Conservation (phyloP, 2,329 filamentous ascomycete genomes). For the Allantophomopsis lycopodina region DNA sequence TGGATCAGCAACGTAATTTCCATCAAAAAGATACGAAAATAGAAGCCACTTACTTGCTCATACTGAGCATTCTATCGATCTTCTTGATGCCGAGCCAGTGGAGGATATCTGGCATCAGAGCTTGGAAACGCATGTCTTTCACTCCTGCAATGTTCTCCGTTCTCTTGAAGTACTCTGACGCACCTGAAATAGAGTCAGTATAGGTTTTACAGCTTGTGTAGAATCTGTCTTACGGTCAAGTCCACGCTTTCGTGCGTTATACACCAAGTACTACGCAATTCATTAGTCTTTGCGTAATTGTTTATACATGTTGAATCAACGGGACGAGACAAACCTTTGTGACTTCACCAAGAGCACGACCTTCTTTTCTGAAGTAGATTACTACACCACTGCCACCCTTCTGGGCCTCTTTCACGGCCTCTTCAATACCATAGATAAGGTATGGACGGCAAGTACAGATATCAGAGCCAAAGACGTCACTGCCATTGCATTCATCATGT, state of each 20-base stretch:
- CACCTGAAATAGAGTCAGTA: conserved; percentile 18
- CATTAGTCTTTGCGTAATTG: too few relatives aligned
- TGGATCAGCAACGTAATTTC: neutral
- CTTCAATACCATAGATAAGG: conserved; percentile 91
- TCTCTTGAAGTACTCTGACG: conserved; percentile 88
- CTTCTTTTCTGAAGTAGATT: conserved; percentile 98
- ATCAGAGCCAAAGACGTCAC: conserved; percentile 93
- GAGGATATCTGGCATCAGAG: conserved; percentile 92
- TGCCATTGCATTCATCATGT: conserved; percentile 84
- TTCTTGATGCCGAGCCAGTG: conserved; percentile 98
- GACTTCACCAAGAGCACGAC: conserved; percentile 85
- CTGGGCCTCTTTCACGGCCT: conserved; percentile 94
- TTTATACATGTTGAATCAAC: too few relatives aligned
- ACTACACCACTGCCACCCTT: conserved; percentile 88
- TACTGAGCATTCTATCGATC: conserved; percentile 96
- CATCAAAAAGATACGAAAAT: neutral
- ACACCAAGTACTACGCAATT: conserved; percentile 31
- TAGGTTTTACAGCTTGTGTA: neutral
- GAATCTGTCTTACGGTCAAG: conserved; percentile 36
- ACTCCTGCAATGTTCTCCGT: conserved; percentile 98
- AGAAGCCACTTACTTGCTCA: conserved; percentile 54
- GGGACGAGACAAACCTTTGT: conserved; percentile 34
- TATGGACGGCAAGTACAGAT: conserved; percentile 96
- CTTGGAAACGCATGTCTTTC: conserved; percentile 95
- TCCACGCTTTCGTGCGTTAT: conserved; percentile 72